Percentiles rank a stretch among this genome's conserved stretches.
Evolutionary conservation across 2,329 filamentous ascomycete genomes (phyloP).

Genomic region (Monilinia fructigena): DNA sequence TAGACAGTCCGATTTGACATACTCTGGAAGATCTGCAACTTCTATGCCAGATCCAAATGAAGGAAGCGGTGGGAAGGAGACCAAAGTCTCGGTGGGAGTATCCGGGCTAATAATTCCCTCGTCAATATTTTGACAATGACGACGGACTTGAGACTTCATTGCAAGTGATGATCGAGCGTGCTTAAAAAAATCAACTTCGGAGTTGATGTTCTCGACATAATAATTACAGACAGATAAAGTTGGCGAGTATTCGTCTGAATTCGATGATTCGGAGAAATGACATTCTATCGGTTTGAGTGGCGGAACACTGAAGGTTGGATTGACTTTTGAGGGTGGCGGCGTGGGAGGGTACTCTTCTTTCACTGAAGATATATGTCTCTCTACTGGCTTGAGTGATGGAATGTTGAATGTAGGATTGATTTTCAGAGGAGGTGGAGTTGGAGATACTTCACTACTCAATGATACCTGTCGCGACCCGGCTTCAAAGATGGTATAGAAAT

Average conservation of each 20-base stretch:
- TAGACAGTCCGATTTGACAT: background rate
- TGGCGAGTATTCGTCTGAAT: constrained; percentile 27
- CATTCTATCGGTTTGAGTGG: constrained; percentile 7
- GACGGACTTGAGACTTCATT: constrained; percentile 25
- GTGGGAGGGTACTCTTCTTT: constrained; percentile 22
- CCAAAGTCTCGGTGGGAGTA: constrained; percentile 12
- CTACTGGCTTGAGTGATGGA: constrained; percentile 20
- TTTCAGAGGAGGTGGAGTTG: constrained; percentile 26
- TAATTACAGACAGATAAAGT: constrained; percentile 33
- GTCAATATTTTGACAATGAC: constrained; percentile 27
- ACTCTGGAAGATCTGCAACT: background rate
- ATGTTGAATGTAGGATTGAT: constrained; percentile 32
- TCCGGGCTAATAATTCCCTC: constrained; percentile 13
- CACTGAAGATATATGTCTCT: constrained; percentile 3
- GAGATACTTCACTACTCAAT: constrained; percentile 2
- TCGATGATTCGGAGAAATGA: constrained; percentile 13
- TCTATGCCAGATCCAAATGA: no score
- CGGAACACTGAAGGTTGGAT: constrained; percentile 27
- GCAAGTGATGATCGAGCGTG: constrained; percentile 16
- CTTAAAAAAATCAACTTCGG: constrained; percentile 32
- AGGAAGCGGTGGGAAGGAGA: constrained; percentile 12
- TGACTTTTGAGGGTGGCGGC: constrained; percentile 30
- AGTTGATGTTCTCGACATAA: constrained; percentile 27
- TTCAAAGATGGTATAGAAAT: constrained; percentile 26
- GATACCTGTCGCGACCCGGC: background rate